phyloP scores from a whole-genome alignment of 2,329 filamentous ascomycete species.

The Fusarium tupiense region DNA sequence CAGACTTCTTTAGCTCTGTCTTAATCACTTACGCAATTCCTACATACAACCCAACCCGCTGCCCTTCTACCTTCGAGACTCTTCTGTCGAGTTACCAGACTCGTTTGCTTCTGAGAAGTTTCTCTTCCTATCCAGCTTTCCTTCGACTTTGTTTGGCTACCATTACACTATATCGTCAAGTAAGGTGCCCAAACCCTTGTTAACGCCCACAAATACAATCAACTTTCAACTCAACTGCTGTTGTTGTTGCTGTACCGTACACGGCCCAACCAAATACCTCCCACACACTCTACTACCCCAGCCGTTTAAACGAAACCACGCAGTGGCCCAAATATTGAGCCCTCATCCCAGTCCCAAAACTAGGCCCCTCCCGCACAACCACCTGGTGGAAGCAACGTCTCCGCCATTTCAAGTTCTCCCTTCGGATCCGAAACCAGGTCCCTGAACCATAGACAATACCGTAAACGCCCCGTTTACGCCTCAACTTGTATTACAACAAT shows the following conservation, averaged over 20 bases:
- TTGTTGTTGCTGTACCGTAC: not conserved
- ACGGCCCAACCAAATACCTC: conserved; percentile 1
- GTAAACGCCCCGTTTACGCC: not conserved
- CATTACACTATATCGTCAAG: not conserved
- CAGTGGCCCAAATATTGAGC: conserved; percentile 2
- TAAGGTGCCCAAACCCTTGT: conserved; percentile 4
- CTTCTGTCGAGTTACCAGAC: conserved; percentile 17
- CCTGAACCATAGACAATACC: not conserved
- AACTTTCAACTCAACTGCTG: not conserved
- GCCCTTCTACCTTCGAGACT: not conserved
- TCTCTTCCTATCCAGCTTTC: not conserved
- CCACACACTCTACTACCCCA: not conserved
- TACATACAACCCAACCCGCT: conserved; percentile 15
- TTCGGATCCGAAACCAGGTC: not conserved
- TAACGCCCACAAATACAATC: conserved; percentile 10
- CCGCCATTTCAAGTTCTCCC: not conserved
- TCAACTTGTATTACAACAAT: not conserved
- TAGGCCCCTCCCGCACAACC: conserved; percentile 11
- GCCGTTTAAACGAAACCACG: not conserved
- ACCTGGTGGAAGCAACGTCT: not conserved
- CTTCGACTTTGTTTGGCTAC: not conserved
- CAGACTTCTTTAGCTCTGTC: conserved; percentile 2
- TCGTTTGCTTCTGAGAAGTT: not conserved
- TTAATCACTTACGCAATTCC: not conserved
- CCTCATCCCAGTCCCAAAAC: conserved; percentile 1